A percentile compares a stretch with the other conserved stretches of the same genome.
phyloP scores from a whole-genome alignment of 139 green algal genomes.

The Parachlorella kessleri region DNA sequence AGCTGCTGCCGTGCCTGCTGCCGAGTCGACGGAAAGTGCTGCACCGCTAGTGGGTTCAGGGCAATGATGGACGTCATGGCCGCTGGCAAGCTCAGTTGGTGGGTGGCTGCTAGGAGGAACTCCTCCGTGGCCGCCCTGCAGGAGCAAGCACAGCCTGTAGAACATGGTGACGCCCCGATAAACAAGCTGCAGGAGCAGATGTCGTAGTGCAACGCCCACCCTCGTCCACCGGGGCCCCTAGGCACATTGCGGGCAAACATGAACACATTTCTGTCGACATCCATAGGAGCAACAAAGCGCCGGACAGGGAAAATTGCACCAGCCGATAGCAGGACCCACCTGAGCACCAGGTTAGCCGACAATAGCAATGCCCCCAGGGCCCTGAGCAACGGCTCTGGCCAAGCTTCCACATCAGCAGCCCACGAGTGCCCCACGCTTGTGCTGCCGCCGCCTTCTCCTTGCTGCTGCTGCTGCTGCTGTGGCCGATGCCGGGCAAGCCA shows the following conservation, averaged over 20 bases:
- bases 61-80: neutral
- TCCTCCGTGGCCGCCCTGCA: neutral
- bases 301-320: neutral
- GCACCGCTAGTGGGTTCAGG: neutral
- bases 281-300: neutral
- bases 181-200: neutral
- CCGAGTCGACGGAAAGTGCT: neutral
- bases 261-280: too few species aligned
- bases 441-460: neutral
- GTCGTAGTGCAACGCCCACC: neutral
- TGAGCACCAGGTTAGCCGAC: neutral
- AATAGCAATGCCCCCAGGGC: neutral
- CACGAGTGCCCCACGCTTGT: neutral
- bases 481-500: neutral
- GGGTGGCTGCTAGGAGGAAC: neutral
- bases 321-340: neutral
- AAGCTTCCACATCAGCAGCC: neutral
- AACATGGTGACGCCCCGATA: neutral
- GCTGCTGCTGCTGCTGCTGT: neutral
- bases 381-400: neutral
- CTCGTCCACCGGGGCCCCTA: neutral
- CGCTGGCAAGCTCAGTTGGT: neutral
- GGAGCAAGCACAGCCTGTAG: neutral
- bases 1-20: neutral
- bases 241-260: too few species aligned